Evolutionary conservation across 2,329 filamentous ascomycete genomes (phyloP), one percentile per base, ranked within the genome.

Genomic region (Fusarium beomiforme): DNA sequence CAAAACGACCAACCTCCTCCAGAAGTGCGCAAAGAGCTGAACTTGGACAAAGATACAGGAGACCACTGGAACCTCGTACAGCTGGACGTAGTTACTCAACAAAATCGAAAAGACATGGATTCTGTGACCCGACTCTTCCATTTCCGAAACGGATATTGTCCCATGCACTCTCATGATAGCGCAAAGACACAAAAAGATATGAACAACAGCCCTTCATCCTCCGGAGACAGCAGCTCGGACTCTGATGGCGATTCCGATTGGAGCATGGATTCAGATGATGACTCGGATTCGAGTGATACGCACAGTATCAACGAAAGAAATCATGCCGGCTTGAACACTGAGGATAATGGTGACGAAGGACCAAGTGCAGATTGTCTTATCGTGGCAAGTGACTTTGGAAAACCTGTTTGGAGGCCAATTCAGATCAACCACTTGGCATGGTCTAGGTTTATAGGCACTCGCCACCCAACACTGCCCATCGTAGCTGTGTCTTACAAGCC

Each of bases 241-340:
- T 50, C 47, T 24, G 21, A 34, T 24, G 4, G 12, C 17, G 46
- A 23, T 16, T 34, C 46, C 16, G 46, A 31, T 4, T 50, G 29
- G 46, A 34, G 11, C 14, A 34, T 12, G 2, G 47, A 50, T 12
- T 50, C 21, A 8, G 17, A 16, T 4, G 31, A 50, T 16, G 47
- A 6, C 4, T 24, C 31, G 10, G 21, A 16, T 6, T 8, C 31
- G 19, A 16, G 4, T 24, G 33, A 51, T 21, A 51, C 33, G 5
- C 17, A 16, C 0, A 51, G 49, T 14, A 24, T n/a, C 5, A n/a
- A 24, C 7, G 12, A 8, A 0, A 12, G 3, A 12, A 50, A 12
- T 5, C 6, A 34, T 24, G 12, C 1, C 14, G 19, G 8, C 3
- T 21, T 3, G 12, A 31, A 16, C 14, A 4, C 4, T 8, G 7